Base-by-base conservation (phyloP, 2,329 filamentous ascomycete species). In the Sporothrix variecibatus region DNA sequence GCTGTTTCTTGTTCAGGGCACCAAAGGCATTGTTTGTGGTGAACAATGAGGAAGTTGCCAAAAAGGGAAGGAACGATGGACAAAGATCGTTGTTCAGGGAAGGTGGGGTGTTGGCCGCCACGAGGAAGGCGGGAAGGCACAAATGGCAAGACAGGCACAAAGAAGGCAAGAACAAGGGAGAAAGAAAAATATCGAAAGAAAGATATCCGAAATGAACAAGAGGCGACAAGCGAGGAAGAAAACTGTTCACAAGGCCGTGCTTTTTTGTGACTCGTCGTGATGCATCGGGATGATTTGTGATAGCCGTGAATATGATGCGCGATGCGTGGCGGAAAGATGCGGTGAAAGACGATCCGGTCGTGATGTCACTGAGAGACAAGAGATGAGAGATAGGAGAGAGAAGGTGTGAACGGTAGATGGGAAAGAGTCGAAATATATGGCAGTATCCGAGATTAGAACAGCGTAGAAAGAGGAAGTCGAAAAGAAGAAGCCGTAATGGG, bases 11-110 rank as follows among this genome's bases (percentile, higher is more conserved):
- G 60, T 60, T 68, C 69, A 71, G 68, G 38, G 49, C 64, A 64
- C 28, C n/a, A 73, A 73, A 51, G 64, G 51, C 72, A 70, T 73
- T 73, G 72, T 73, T 43, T 31, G 28, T 23, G 3, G 67, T 43
- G 46, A 74, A 71, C 58, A 53, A 67, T 72, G 51, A 26, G 34
- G 23, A 34, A 67, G 15, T 49, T 68, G 31, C 53, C 71, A 40
- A 51, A 67, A 43, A n/a, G 49, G 65, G 71, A 75, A 74, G 74
- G 72, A 69, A 69, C 65, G 70, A 74, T 65, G 56, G 62, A 70
- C 60, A 74, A 72, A 72, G 64, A n/a, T 23, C 31, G 72, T 72
- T 68, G 65, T 58, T 38, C 40, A 38, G 17, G 60, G 67, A 71
- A 68, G 58, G 60, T 65, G 60, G 71, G 71, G 46, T 12, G 43